Percentiles rank a stretch among this genome's conserved stretches.
Conservation (phyloP, 202 grass and related monocot species). For the Saccharum hybrid region DNA sequence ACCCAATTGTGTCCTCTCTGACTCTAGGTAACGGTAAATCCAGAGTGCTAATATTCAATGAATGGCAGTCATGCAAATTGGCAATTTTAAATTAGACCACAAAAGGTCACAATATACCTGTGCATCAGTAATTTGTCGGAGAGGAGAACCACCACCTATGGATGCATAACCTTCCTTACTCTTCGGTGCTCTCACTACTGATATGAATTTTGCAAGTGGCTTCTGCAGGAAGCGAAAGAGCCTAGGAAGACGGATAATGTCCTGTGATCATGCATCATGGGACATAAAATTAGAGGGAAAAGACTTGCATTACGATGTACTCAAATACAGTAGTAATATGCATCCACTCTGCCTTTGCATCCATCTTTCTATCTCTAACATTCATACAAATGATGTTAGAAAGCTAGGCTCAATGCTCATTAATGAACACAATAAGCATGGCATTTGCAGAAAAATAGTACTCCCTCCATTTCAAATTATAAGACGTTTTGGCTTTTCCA, state of each 20-base stretch:
- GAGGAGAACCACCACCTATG: conserved; percentile 98
- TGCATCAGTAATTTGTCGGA: conserved; percentile 93
- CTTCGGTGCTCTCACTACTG: conserved; percentile 89
- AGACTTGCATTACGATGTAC: conserved; percentile 11
- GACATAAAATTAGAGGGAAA: conserved; percentile 26
- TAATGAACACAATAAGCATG: conserved; percentile 3
- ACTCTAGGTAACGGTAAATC: background rate
- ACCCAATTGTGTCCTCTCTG: background rate
- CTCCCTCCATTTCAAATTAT: no score
- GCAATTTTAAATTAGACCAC: conserved; percentile 1
- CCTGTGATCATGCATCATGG: conserved; percentile 64
- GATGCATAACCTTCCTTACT: conserved; percentile 99
- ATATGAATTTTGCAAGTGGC: conserved; percentile 94
- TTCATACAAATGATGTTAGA: conserved; percentile 3
- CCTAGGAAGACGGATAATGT: conserved; percentile 95
- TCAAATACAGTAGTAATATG: background rate
- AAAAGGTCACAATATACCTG: conserved; percentile 53
- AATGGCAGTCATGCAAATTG: background rate
- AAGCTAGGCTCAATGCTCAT: conserved; percentile 1
- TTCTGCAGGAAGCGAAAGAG: conserved; percentile 96
- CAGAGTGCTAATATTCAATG: conserved; percentile 1
- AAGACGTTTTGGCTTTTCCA: no score
- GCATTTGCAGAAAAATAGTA: background rate
- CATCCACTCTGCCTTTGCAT: conserved; percentile 12
- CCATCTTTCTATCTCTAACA: conserved; percentile 23